These are phyloP conservation scores for Phycomyces blakesleeanus DNA, from an alignment of 192 early-diverging fungal genomes.

Conservation along the genomic window DNA sequence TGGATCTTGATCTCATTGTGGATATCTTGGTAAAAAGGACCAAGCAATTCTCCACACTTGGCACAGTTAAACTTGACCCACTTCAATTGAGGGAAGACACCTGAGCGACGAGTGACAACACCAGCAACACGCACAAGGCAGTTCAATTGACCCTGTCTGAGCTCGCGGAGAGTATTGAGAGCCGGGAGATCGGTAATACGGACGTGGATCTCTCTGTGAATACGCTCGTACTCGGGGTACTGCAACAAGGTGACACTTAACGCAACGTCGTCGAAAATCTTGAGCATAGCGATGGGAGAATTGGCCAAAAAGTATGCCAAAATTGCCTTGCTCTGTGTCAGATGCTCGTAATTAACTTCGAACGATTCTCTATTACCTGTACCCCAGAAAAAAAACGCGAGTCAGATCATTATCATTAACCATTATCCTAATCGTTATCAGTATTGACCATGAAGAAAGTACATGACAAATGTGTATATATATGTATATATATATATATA, in stretches of 20 bases:
- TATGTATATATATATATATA: too few relatives aligned
- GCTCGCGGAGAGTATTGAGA: slow-evolving; percentile 80
- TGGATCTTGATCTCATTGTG: slow-evolving; percentile 79
- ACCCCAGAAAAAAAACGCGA: background rate
- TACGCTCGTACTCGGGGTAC: slow-evolving; percentile 87
- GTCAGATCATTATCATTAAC: too few relatives aligned
- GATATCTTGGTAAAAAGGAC: slow-evolving; percentile 93
- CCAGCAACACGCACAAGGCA: slow-evolving; percentile 87
- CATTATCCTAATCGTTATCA: too few relatives aligned
- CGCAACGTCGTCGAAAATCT: slow-evolving; percentile 91
- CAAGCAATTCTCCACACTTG: slow-evolving; percentile 87
- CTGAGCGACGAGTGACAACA: slow-evolving; percentile 89
- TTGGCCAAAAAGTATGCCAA: slow-evolving; percentile 90
- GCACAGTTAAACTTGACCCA: slow-evolving; percentile 94
- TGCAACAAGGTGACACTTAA: slow-evolving; percentile 85
- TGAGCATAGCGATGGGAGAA: slow-evolving; percentile 82
- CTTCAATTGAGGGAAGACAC: slow-evolving; percentile 96
- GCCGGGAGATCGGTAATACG: slow-evolving; percentile 86
- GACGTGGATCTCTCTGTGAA: slow-evolving; percentile 91
- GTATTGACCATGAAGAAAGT: too few relatives aligned
- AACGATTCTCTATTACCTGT: slow-evolving; percentile 74
- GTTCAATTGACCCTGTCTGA: slow-evolving; percentile 90
- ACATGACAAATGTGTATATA: too few relatives aligned
- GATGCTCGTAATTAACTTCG: slow-evolving; percentile 82
- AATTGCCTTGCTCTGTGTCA: slow-evolving; percentile 73